Evolutionary conservation across 2,329 filamentous ascomycete genomes (phyloP).

Genomic region (Teratosphaeriaceae sp.): DNA sequence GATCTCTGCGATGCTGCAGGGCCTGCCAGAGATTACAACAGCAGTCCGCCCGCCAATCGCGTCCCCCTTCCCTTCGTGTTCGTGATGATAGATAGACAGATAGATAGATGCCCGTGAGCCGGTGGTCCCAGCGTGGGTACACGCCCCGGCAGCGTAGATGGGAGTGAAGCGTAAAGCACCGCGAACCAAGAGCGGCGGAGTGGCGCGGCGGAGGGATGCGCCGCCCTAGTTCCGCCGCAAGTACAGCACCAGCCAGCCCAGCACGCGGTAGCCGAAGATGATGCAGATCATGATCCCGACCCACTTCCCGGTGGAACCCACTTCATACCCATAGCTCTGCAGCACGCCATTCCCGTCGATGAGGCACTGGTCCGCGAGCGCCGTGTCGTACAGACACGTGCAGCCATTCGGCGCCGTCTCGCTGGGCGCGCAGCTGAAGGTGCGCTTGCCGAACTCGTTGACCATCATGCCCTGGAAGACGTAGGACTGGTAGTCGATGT

Average conservation of each 20-base stretch:
- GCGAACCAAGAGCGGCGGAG: too few relatives aligned
- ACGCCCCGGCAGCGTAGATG: too few relatives aligned
- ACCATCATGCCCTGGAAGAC: constrained; percentile 94
- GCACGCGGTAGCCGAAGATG: constrained; percentile 58
- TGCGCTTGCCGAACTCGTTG: constrained; percentile 65
- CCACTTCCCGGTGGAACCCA: constrained; percentile 56
- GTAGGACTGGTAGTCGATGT: constrained; percentile 80
- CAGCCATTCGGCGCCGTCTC: constrained; percentile 39
- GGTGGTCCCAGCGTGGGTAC: too few relatives aligned
- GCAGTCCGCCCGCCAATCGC: too few relatives aligned
- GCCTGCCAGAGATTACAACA: too few relatives aligned
- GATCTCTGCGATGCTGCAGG: too few relatives aligned
- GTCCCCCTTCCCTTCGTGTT: too few relatives aligned
- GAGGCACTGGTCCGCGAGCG: constrained; percentile 56
- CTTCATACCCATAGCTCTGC: constrained; percentile 60
- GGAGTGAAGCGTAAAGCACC: too few relatives aligned
- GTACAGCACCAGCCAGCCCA: constrained; percentile 7
- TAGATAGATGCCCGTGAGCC: too few relatives aligned
- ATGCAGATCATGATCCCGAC: constrained; percentile 74
- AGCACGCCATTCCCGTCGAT: constrained; percentile 68
- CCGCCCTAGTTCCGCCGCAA: background rate
- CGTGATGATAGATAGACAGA: too few relatives aligned
- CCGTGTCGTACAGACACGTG: constrained; percentile 64
- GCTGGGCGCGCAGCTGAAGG: constrained; percentile 52
- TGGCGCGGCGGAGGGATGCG: too few relatives aligned